Percentiles rank a stretch among this genome's conserved stretches.
These are phyloP conservation scores for Moniliella sp. DNA, from an alignment of 1,284 basidiomycete genomes.

Conservation along the genomic window DNA sequence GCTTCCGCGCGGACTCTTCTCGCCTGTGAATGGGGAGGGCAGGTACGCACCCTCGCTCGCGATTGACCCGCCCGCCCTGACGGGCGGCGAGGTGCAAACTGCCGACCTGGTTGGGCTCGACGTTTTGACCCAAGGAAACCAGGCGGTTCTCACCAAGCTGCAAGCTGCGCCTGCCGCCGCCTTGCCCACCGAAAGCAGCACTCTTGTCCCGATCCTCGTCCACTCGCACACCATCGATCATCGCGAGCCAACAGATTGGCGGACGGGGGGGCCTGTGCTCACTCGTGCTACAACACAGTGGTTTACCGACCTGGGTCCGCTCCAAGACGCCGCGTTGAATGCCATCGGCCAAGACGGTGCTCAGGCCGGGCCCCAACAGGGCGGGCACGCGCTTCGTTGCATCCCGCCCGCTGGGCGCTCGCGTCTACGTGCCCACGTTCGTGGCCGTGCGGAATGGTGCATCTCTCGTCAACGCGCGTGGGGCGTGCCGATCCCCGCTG, in stretches of 20 bases:
- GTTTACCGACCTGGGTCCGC: conserved; percentile 73
- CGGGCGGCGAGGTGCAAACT: no score
- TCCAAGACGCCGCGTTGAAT: conserved; percentile 54
- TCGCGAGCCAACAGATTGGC: conserved; percentile 91
- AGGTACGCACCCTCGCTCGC: no score
- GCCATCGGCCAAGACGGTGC: conserved; percentile 52
- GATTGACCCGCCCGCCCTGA: no score
- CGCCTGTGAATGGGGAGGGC: conserved; percentile 55
- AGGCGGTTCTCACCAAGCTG: conserved; percentile 42
- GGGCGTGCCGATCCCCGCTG: conserved; percentile 87
- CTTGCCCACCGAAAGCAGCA: no score
- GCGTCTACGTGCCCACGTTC: conserved; percentile 63
- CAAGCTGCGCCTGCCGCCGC: no score
- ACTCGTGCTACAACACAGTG: conserved; percentile 86
- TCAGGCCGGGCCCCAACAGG: no score
- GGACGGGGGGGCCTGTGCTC: conserved; percentile 76
- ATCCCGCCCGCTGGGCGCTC: conserved; percentile 40
- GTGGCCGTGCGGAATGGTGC: conserved; percentile 87
- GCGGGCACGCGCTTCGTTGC: conserved; percentile 58
- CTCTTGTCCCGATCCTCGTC: no score
- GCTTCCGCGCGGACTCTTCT: conserved; percentile 11
- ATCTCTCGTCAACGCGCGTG: conserved; percentile 92
- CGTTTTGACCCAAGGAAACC: conserved; percentile 52
- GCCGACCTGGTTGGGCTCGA: conserved; percentile 35
- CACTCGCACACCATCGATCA: no score